Evolutionary conservation across 345 rosid genomes (phyloP), one percentile per base, ranked within the genome.

Genomic region (Melastoma malabathricum): DNA sequence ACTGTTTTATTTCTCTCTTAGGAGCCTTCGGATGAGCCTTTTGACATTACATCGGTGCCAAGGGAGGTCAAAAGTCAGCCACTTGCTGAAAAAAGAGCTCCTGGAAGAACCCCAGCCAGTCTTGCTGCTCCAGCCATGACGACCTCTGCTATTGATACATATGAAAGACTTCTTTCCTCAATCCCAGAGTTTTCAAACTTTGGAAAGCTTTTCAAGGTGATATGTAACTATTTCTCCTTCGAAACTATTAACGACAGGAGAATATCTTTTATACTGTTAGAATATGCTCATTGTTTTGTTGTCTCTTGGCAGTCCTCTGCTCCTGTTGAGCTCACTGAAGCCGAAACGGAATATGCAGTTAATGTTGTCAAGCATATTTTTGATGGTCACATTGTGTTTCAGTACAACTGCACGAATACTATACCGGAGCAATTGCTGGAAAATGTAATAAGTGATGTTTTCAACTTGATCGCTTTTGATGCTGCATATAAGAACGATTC

Each of bases 381-480:
- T 58, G 93, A 84, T 63, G 68, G 76, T 29, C 93, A 87, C 67
- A 81, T 87, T 44, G 86, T 92, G 70, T 80, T 92, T 68, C 98
- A 92, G 80, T 92, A 82, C 71, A 87, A 87, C 75, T 87, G 96
- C 80, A 87, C 88, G 51, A 92, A 92, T 64, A 92, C 98, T 16
- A 80, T 92, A 56, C 93, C 93, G 5, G 98, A 92, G 68, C 95
- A 84, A 56, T 67, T 92, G 53, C 78, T 92, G 78, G 98, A 92
- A 70, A 79, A 82, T 67, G 98, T 92, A 22, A 22, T 22, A 76
- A 72, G n/a, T 59, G 62, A 38, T 63, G 19, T 50, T 48, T 58
- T 46, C 15, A 18, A 53, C 46, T n/a, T 8, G 3, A 34, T 34
- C 41, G 38, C 58, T 62, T 39, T 14, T 8, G 23, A 44, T 17